These are phyloP conservation scores for Termitomyces sp. DNA, from an alignment of 768 basidiomycete genomes.

Conservation along the genomic window DNA sequence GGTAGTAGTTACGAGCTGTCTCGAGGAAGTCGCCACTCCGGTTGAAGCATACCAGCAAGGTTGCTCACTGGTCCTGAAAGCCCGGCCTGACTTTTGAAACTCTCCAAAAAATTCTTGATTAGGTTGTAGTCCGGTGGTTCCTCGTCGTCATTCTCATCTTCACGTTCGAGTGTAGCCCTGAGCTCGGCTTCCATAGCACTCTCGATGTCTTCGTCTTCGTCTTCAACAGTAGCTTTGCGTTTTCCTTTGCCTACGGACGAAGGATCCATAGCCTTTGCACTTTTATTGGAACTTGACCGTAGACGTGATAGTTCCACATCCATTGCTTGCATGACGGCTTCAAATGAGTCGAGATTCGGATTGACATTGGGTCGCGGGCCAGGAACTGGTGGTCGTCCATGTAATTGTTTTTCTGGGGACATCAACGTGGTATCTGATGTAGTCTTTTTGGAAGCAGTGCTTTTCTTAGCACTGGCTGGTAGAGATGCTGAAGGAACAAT, in stretches of 20 bases:
- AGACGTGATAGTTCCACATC: slow-evolving; percentile 71
- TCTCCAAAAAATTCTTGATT: slow-evolving; percentile 96
- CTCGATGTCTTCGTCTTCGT: slow-evolving; percentile 66
- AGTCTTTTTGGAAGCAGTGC: slow-evolving; percentile 12
- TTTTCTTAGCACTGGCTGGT: slow-evolving; percentile 36
- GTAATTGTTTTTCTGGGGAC: not conserved
- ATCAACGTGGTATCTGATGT: not conserved
- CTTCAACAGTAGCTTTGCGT: slow-evolving; percentile 36
- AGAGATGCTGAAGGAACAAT: slow-evolving; percentile 48
- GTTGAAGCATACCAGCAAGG: slow-evolving; percentile 79
- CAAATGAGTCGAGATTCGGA: slow-evolving; percentile 85
- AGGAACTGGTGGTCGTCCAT: slow-evolving; percentile 18
- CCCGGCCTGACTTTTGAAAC: slow-evolving; percentile 90
- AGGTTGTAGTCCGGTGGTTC: slow-evolving; percentile 79
- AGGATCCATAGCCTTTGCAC: slow-evolving; percentile 9
- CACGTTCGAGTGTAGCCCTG: slow-evolving; percentile 52
- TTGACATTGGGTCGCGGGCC: slow-evolving; percentile 47
- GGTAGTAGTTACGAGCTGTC: slow-evolving; percentile 42
- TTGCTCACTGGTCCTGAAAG: slow-evolving; percentile 89
- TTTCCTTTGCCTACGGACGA: slow-evolving; percentile 27
- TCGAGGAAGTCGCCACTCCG: slow-evolving; percentile 70
- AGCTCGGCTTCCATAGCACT: slow-evolving; percentile 90
- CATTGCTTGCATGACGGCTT: slow-evolving; percentile 95
- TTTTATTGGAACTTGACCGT: slow-evolving; percentile 27
- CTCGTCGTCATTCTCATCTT: slow-evolving; percentile 40